Evolutionary conservation across 2,329 filamentous ascomycete genomes (phyloP).

Genomic region (Sporothrix globosa): DNA sequence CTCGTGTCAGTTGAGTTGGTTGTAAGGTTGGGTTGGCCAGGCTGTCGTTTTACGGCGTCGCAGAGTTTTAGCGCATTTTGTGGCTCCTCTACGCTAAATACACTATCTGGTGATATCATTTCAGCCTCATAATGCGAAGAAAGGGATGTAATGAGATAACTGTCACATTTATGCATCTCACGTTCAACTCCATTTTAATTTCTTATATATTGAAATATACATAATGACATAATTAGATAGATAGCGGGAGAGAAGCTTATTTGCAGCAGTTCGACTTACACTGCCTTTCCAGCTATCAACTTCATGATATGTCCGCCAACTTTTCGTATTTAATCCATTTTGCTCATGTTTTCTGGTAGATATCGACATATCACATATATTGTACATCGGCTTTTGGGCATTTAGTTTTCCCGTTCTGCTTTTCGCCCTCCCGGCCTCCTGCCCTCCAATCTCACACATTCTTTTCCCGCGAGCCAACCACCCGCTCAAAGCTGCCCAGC

Average conservation of each 20-base stretch:
- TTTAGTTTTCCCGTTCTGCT: neutral
- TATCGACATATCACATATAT: neutral
- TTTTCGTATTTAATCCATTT: neutral
- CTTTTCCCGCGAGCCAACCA: slow-evolving; percentile 60
- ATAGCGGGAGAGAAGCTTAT: too few species aligned
- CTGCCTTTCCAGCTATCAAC: too few species aligned
- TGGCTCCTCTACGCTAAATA: neutral
- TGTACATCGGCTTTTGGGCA: neutral
- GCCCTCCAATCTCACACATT: slow-evolving; percentile 33
- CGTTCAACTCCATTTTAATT: too few species aligned
- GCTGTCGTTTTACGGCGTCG: slow-evolving; percentile 3
- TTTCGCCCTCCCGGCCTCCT: neutral
- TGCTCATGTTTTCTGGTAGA: neutral
- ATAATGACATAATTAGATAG: too few species aligned
- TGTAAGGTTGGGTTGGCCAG: slow-evolving; percentile 12
- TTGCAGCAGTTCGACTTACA: too few species aligned
- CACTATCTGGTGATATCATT: neutral
- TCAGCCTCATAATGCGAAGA: neutral
- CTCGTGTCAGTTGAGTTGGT: neutral
- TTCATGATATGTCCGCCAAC: too few species aligned
- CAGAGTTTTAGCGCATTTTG: neutral
- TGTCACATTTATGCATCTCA: too few species aligned
- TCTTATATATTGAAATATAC: too few species aligned
- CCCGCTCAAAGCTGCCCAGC: slow-evolving; percentile 60
- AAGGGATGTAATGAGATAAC: neutral